phyloP scores from a whole-genome alignment of 2,329 filamentous ascomycete genomes.

The Aspergillus uvarum region DNA sequence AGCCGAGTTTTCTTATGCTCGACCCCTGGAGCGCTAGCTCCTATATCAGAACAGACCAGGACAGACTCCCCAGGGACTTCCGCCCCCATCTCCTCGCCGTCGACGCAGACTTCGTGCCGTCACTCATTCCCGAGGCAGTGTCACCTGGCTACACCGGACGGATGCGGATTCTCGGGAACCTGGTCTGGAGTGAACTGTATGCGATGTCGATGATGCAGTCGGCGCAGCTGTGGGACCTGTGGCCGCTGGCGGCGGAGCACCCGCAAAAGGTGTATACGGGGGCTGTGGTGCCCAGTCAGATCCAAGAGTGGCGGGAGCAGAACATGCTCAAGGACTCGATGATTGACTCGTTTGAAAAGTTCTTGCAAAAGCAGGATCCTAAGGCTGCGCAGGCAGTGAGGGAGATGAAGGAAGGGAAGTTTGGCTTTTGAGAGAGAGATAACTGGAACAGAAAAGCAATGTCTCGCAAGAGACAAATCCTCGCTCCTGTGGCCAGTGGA shows the following conservation, averaged over 20 bases:
- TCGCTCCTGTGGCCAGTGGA: too few species aligned
- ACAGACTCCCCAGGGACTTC: constrained; percentile 17
- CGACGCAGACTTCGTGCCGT: constrained; percentile 23
- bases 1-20: constrained; percentile 16
- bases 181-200: constrained; percentile 33
- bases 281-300: too few species aligned
- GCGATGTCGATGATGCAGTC: constrained; percentile 19
- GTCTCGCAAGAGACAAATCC: too few species aligned
- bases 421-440: too few species aligned
- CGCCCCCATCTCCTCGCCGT: constrained; percentile 25
- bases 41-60: constrained; percentile 9
- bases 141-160: constrained; percentile 24
- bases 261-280: constrained; percentile 7
- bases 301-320: too few species aligned
- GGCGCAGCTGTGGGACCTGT: constrained; percentile 22
- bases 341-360: too few species aligned
- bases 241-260: constrained; percentile 18
- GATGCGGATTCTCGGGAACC: constrained; percentile 30
- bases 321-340: too few species aligned
- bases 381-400: too few species aligned
- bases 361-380: too few species aligned
- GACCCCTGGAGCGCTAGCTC: constrained; percentile 19
- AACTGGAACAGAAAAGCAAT: too few species aligned
- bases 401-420: too few species aligned
- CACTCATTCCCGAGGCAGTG: constrained; percentile 8